Percentiles rank a stretch among this genome's conserved stretches.
Evolutionary conservation across 202 grass and related monocot species (phyloP).

Genomic region (Zoysia matrella): DNA sequence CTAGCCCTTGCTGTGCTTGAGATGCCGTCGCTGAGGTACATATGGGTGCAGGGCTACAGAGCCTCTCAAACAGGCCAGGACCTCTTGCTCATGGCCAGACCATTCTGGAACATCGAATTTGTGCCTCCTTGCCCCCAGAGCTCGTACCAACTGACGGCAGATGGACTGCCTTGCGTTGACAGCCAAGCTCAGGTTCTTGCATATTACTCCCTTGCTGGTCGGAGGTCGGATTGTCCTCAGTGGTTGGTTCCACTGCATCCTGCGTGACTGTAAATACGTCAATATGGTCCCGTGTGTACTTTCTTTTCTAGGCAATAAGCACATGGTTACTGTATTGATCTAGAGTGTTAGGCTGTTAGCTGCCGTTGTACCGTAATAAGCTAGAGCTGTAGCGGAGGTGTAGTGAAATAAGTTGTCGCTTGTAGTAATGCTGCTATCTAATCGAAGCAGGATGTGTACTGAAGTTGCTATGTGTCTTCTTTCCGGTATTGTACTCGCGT

Average conservation of each 20-base stretch:
- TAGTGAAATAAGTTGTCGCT: constrained; percentile 52
- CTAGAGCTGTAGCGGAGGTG: constrained; percentile 37
- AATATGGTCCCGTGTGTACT: constrained; percentile 32
- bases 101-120: constrained; percentile 38
- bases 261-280: constrained; percentile 62
- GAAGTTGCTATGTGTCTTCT: constrained; percentile 7
- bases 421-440: constrained; percentile 40
- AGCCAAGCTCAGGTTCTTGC: constrained; percentile 74
- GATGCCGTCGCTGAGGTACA: constrained; percentile 75
- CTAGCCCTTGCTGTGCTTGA: constrained; percentile 60
- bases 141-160: constrained; percentile 10
- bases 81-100: too few relatives aligned
- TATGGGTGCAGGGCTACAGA: constrained; percentile 71
- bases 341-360: constrained; percentile 13
- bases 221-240: constrained; percentile 65
- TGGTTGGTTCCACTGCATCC: constrained; percentile 73
- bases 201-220: constrained; percentile 87
- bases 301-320: constrained; percentile 16
- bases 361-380: constrained; percentile 50
- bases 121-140: constrained; percentile 35
- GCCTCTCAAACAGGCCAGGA: too few relatives aligned
- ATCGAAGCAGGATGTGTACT: constrained; percentile 42
- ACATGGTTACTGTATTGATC: constrained; percentile 26
- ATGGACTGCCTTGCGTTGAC: constrained; percentile 47
- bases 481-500: constrained; percentile 12